Evolutionary conservation across 352 stramenopile species (phyloP).

Genomic region (Thalassiosira ordinaria): DNA sequence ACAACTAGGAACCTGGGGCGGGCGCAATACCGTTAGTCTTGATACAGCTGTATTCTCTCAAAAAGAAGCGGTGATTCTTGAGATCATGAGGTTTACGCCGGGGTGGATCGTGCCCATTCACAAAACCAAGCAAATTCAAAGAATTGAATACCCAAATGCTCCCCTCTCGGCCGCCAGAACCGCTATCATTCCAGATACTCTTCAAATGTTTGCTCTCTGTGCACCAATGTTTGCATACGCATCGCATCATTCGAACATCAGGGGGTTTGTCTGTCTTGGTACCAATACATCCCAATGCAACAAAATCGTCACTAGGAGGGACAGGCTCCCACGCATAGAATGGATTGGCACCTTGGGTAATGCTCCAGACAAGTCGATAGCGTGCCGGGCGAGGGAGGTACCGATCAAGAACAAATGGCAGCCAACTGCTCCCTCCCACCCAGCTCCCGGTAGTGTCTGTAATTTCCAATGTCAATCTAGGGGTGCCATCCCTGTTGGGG

Average conservation of each 20-base stretch:
- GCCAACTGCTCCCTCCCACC: slow-evolving; percentile 87
- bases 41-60: slow-evolving; percentile 85
- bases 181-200: slow-evolving; percentile 87
- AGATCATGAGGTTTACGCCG: slow-evolving; percentile 79
- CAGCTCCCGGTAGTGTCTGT: slow-evolving; percentile 88
- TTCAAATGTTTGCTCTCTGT: slow-evolving; percentile 82
- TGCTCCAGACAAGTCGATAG: slow-evolving; percentile 90
- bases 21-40: slow-evolving; percentile 64
- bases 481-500: slow-evolving; percentile 78
- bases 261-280: slow-evolving; percentile 89
- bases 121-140: slow-evolving; percentile 85
- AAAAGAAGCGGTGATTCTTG: slow-evolving; percentile 85
- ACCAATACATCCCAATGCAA: slow-evolving; percentile 89
- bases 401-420: slow-evolving; percentile 87
- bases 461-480: slow-evolving; percentile 87
- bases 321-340: slow-evolving; percentile 91
- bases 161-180: slow-evolving; percentile 83
- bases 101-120: slow-evolving; percentile 85
- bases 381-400: slow-evolving; percentile 88
- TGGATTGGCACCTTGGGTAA: slow-evolving; percentile 87
- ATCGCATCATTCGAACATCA: slow-evolving; percentile 87
- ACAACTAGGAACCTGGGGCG: slow-evolving; percentile 29
- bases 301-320: slow-evolving; percentile 89
- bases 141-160: slow-evolving; percentile 88
- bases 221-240: slow-evolving; percentile 88